Evolutionary conservation across 768 basidiomycete genomes (phyloP).

Genomic region (Lanmaoa pseudosensibilis): DNA sequence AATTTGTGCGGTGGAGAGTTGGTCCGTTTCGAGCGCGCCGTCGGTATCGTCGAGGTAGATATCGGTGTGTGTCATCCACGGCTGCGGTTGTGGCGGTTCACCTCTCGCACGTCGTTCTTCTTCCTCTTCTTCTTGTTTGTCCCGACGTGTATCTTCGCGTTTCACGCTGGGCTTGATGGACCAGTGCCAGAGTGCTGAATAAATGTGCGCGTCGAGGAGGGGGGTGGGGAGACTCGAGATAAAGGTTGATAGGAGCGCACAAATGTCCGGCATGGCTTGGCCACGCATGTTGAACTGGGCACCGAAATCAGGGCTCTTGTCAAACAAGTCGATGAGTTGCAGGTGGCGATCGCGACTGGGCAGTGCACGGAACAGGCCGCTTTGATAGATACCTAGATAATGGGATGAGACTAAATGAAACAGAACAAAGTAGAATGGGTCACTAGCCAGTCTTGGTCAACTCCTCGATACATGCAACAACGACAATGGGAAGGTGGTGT

Average conservation of each 20-base stretch:
- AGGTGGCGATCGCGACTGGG: slow-evolving; percentile 42
- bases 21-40: slow-evolving; percentile 31
- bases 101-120: slow-evolving; percentile 32
- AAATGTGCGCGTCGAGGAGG: slow-evolving; percentile 42
- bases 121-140: slow-evolving; percentile 33
- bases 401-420: neutral
- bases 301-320: slow-evolving; percentile 30
- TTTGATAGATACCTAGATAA: slow-evolving; percentile 42
- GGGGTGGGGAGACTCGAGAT: slow-evolving; percentile 48
- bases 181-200: slow-evolving; percentile 44
- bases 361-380: slow-evolving; percentile 42
- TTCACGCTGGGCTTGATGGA: slow-evolving; percentile 44
- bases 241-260: slow-evolving; percentile 47
- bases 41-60: slow-evolving; percentile 17
- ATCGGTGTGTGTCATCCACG: slow-evolving; percentile 12
- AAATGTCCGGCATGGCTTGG: slow-evolving; percentile 44
- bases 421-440: neutral
- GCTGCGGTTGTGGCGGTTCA: slow-evolving; percentile 23
- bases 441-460: slow-evolving; percentile 43
- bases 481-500: slow-evolving; percentile 40
- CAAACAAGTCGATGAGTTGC: slow-evolving; percentile 40
- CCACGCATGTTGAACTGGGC: slow-evolving; percentile 30
- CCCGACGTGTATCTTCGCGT: slow-evolving; percentile 32
- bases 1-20: slow-evolving; percentile 44
- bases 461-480: slow-evolving; percentile 45